A percentile compares a stretch with the other conserved stretches of the same genome.
Conservation (phyloP, 495 filamentous ascomycete species). For the Neurospora sp. region DNA sequence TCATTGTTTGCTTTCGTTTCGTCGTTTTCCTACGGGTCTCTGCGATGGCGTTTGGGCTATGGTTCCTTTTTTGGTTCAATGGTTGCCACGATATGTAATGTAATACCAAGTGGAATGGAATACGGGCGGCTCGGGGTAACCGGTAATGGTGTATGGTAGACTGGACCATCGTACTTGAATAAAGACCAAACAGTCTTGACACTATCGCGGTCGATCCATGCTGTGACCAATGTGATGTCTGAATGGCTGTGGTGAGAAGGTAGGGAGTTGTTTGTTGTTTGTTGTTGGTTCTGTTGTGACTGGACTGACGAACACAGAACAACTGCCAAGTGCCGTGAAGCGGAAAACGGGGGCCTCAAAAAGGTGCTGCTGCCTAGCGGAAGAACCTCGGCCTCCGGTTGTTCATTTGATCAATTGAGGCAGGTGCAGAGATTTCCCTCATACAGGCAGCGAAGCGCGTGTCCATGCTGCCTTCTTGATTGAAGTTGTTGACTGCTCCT, state of each 20-base stretch:
- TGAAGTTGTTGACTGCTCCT: neutral
- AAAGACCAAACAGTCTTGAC: neutral
- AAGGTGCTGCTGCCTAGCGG: neutral
- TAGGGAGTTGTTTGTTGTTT: neutral
- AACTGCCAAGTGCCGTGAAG: neutral
- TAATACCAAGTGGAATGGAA: neutral
- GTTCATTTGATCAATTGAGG: neutral
- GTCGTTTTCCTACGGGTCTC: neutral
- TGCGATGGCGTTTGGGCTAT: neutral
- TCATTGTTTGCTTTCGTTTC: neutral
- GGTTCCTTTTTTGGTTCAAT: neutral
- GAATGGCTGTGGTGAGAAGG: neutral
- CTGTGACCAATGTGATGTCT: neutral
- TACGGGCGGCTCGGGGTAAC: neutral
- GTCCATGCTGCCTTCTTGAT: neutral
- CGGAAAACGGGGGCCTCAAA: neutral
- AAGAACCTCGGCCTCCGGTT: neutral
- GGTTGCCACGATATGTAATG: neutral
- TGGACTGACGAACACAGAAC: neutral
- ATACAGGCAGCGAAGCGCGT: neutral
- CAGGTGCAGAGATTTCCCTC: neutral
- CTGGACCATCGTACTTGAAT: neutral
- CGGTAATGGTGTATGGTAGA: neutral
- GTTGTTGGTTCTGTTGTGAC: neutral
- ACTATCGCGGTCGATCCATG: neutral